Percentiles rank a stretch among this genome's conserved stretches.
phyloP scores from a whole-genome alignment of 2,329 filamentous ascomycete species.

The Colletotrichum sp. region DNA sequence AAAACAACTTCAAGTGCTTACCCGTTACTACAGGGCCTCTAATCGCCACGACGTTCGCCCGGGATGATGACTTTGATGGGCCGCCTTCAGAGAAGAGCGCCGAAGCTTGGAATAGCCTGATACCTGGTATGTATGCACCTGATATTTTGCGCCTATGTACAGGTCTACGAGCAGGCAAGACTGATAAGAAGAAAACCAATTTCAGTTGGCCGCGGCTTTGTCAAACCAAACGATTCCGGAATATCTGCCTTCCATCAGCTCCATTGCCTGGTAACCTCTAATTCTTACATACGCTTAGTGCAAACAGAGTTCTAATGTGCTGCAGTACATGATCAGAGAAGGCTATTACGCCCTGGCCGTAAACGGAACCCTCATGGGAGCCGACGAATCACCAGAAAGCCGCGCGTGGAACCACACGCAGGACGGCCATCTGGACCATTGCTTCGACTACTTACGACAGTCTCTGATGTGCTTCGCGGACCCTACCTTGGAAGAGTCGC shows the following conservation, averaged over 20 bases:
- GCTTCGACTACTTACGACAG: neutral
- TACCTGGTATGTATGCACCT: neutral
- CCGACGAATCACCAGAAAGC: neutral
- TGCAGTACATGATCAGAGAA: neutral
- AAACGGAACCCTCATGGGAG: neutral
- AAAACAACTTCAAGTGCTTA: neutral
- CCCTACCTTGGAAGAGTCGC: neutral
- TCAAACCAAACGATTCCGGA: neutral
- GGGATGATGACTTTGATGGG: neutral
- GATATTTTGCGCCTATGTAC: fast-evolving
- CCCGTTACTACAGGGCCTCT: neutral
- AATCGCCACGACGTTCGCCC: neutral
- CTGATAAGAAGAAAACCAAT: neutral
- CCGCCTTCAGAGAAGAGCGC: neutral
- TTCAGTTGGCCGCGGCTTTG: neutral
- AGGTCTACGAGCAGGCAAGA: neutral
- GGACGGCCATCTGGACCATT: neutral
- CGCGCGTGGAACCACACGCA: neutral
- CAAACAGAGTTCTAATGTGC: neutral
- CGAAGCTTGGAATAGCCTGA: neutral
- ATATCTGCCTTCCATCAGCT: neutral
- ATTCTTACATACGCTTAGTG: neutral
- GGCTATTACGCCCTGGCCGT: neutral
- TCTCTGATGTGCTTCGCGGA: neutral
- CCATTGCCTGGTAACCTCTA: neutral